Base-by-base conservation (phyloP, 2,329 filamentous ascomycete species). In the Fusarium brevicatenulatum region DNA sequence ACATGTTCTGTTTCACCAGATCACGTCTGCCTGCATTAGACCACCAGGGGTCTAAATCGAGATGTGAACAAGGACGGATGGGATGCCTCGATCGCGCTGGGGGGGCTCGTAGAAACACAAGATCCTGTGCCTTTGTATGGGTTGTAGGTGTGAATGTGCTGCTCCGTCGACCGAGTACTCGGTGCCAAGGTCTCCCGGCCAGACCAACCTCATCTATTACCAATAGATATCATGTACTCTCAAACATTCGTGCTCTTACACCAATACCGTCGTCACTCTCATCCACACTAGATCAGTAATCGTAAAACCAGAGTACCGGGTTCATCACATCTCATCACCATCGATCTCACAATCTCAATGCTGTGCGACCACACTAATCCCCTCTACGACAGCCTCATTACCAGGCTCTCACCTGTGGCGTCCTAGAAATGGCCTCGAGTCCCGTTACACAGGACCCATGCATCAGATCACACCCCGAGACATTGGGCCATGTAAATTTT, bases 21-120 rank as follows among this genome's bases (percentile, higher is more conserved):
- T 78, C 76, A 65, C 49, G 76, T 68, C 60, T 44, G 52, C 60
- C 49, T 74, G 72, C 75, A 76, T 76, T 32, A 54, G 50, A 75
- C 64, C 44, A 50, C 56, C 74, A 72, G 71, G 72, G 72, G 72
- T 59, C 64, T 56, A 66, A 67, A 78, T 77, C 73, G 69, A 71
- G 65, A 76, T 76, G 19, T 34, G 44, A 50, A 63, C 58, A 66
- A 46, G 32, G 36, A 63, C 50, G 37, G n/a, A 61, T 44, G 50
- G 47, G 37, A 36, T 54, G 58, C 52, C 49, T 73, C 56, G 60
- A 68, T 74, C 69, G 53, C 60, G 63, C 47, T 42, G 52, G 40
- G 52, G 40, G 46, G 59, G 40, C 36, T 42, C 40, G 46, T 32
- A 53, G 43, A 69, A n/a, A 55, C 52, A 69, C 59, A 34, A 69